Conservation (phyloP, 495 filamentous ascomycete species). For the Aspergillus ellipticus region DNA sequence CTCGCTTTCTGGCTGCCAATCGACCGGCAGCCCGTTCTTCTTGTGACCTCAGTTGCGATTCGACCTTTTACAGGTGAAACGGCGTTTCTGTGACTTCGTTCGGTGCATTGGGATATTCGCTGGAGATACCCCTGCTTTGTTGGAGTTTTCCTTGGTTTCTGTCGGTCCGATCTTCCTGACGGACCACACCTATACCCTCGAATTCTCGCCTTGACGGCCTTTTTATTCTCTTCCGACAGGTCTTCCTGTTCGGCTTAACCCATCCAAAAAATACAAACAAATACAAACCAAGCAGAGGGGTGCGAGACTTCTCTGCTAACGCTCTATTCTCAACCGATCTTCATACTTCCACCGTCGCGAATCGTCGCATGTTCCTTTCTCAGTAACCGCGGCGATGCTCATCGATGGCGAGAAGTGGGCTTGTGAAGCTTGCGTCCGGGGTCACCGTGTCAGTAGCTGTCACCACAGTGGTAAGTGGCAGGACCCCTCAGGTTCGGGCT, state of each 20-base stretch:
- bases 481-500: conserved; percentile 14
- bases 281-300: conserved; percentile 6
- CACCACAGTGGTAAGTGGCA: conserved; percentile 75
- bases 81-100: conserved; percentile 36
- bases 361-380: conserved; percentile 44
- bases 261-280: conserved; percentile 11
- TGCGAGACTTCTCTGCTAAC: conserved; percentile 4
- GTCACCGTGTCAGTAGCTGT: conserved; percentile 92
- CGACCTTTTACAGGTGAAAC: conserved; percentile 29
- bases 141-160: conserved; percentile 31
- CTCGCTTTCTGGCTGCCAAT: background rate
- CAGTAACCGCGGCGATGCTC: conserved; percentile 60
- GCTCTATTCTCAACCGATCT: conserved; percentile 19
- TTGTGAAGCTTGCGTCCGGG: conserved; percentile 91
- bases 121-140: conserved; percentile 43
- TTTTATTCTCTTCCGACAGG: conserved; percentile 28
- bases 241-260: conserved; percentile 20
- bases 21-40: background rate
- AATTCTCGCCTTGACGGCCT: conserved; percentile 44
- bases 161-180: conserved; percentile 30
- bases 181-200: conserved; percentile 31
- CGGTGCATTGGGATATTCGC: conserved; percentile 36
- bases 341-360: conserved; percentile 26
- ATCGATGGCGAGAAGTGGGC: conserved; percentile 88
- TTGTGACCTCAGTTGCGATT: conserved; percentile 21